Base-by-base conservation (phyloP, 1,284 basidiomycete species). In the Polyporus tsugae region DNA sequence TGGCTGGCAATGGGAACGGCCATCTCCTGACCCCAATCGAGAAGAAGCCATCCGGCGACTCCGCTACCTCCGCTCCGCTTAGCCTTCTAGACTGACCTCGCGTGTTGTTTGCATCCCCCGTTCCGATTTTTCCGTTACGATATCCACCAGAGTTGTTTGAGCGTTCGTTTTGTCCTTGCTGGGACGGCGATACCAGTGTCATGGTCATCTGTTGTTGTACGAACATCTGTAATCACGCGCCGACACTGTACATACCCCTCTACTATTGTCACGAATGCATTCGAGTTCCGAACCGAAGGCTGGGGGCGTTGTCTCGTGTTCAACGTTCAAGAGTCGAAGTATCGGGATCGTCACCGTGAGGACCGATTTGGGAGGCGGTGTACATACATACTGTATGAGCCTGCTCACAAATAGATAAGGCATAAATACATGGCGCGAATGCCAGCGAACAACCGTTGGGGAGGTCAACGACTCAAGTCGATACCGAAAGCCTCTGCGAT, bases 401-500 rank as follows among this genome's bases (percentile, higher is more conserved):
- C 60, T 44, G 41, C 41, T 44, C 41, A 29, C 39, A 22, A 55
- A 55, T 55, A 63, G 29, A 63, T 67, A 63, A 41, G 41, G 42
- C 17, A 67, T 67, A 64, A 62, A 64, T 61, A 68, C 58, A 63
- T 33, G 9, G 38, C 17, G 29, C 1, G 11, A 4, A n/a, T 25
- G 29, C 38, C n/a, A 39, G 33, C 36, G 33, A 49, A 2, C n/a
- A 38, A 41, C 15, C 25, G 19, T 53, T 22, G 22, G 22, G 19
- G n/a, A 44, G 38, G 33, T 68, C 67, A 71, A 9, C 64, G 61
- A 60, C 53, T 55, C 57, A 70, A 6, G 29, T 66, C 65, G 49
- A 73, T 69, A 19, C 73, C 74, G 38, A 75, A 75, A 5, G 70
- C 67, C 58, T 75, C 69, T 5, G 73, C 74, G 29, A 75, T 66